Base-by-base conservation (phyloP, 768 basidiomycete genomes). In the Auricularia heimuer region DNA sequence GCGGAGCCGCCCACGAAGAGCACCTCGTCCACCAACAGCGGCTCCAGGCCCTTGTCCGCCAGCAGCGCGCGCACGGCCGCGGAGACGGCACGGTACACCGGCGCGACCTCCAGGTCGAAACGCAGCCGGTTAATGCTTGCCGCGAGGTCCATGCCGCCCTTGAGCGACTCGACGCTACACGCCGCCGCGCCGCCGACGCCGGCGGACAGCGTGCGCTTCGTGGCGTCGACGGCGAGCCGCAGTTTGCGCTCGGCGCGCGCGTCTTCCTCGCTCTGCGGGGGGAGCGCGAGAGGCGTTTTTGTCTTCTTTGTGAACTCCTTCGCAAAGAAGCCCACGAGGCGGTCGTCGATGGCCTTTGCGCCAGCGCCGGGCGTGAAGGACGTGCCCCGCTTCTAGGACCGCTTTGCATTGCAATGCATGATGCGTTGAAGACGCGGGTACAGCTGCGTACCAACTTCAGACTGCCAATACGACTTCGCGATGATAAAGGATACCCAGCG, bases 261-360 rank as follows among this genome's bases (percentile, higher is more conserved):
- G 76, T 94, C 90, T 37, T 79, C 78, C 18, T 78, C 68, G 24
- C 84, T 79, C 2, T 78, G 4, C 87, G 77, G 1, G 88, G 86
- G 63, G 79, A 83, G 16, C 81, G 8, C 81, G 76, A 97, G 79
- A 0, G 87, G 77, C 29, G 83, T 83, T 75, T 92, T 93, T 18
- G 89, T 94, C 79, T 97, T 99, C 78, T 98, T 98, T 62, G 90
- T 91, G 75, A 99, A 99, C 68, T 99, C 96, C 73, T 93, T 87
- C 63, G 90, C 86, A 75, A 99, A 97, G 80, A 90, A 91, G 66
- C 89, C 88, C 77, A 97, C 85, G 51, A 98, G 82, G 71, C 87
- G 84, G 66, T 85, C 83, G 76, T 94, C 92, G 70, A 95, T 85
- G 66, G 83, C 81, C 68, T 89, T 83, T 0, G 88, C 90, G 4